These are phyloP conservation scores for Mesotaenium endlicherianum DNA, from an alignment of 139 green algal genomes.

Conservation along the genomic window DNA sequence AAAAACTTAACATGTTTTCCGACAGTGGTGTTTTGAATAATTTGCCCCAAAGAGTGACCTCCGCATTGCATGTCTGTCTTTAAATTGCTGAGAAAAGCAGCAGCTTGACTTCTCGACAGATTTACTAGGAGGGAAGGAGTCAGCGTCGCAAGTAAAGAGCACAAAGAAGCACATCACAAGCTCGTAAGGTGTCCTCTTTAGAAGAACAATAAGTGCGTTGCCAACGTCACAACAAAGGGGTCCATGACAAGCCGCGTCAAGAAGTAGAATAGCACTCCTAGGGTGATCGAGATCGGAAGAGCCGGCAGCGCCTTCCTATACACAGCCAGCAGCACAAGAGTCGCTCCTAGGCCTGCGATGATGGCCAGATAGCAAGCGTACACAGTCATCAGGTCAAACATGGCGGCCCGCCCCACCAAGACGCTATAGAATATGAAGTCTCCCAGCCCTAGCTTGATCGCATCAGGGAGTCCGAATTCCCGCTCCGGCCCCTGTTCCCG, in stretches of 20 bases:
- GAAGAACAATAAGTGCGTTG: constrained; percentile 43
- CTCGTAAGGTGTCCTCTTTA: too few relatives aligned
- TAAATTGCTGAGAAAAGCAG: too few relatives aligned
- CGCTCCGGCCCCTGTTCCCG: background rate
- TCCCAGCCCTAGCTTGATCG: constrained; percentile 79
- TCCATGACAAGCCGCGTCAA: constrained; percentile 74
- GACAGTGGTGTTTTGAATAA: too few relatives aligned
- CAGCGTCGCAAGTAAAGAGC: too few relatives aligned
- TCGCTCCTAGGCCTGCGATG: constrained; percentile 69
- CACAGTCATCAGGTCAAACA: constrained; percentile 93
- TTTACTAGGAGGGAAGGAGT: too few relatives aligned
- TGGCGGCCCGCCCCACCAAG: constrained; percentile 79
- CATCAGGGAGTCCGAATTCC: constrained; percentile 16
- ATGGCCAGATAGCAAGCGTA: constrained; percentile 71
- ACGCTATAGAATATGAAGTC: constrained; percentile 99
- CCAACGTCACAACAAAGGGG: constrained; percentile 66
- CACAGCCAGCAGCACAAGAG: constrained; percentile 64
- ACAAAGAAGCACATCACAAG: too few relatives aligned
- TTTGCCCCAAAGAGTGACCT: too few relatives aligned
- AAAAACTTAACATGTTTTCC: too few relatives aligned
- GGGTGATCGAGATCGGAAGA: constrained; percentile 88
- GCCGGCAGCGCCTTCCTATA: constrained; percentile 82
- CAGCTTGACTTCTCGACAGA: too few relatives aligned
- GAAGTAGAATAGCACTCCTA: constrained; percentile 90
- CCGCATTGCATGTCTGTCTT: too few relatives aligned